Evolutionary conservation across 768 basidiomycete genomes (phyloP).

Genomic region (Phaeotremella skinneri): DNA sequence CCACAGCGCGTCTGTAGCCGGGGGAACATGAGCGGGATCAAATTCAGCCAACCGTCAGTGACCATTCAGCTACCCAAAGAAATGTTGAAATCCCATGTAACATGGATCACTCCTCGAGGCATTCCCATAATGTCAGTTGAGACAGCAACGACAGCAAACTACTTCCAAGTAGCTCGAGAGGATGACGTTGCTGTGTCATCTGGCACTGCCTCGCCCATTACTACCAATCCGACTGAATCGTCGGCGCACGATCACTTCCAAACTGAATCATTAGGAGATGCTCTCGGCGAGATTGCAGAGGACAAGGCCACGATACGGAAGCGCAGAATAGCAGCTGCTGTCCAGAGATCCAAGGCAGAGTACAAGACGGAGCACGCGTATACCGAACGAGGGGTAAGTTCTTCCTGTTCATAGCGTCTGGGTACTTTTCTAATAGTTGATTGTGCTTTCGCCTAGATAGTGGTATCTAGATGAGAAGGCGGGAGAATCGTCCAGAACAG

Average conservation of each 20-base stretch:
- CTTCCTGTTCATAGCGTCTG: neutral
- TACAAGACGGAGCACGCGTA: constrained; percentile 41
- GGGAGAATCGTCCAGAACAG: constrained; percentile 9
- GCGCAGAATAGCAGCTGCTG: constrained; percentile 35
- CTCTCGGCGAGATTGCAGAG: neutral
- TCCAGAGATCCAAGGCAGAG: constrained; percentile 36
- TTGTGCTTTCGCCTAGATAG: constrained; percentile 7
- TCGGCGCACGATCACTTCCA: neutral
- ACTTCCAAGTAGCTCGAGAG: constrained; percentile 5
- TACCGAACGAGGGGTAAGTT: constrained; percentile 37
- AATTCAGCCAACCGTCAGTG: neutral
- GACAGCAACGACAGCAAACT: constrained; percentile 9
- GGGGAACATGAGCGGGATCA: neutral
- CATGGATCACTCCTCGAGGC: too few species aligned
- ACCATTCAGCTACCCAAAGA: neutral
- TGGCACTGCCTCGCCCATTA: neutral
- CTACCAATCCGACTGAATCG: neutral
- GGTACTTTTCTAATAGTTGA: neutral
- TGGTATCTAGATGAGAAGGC: constrained; percentile 10
- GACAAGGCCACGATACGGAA: constrained; percentile 18
- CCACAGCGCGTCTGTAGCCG: too few species aligned
- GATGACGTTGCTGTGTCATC: constrained; percentile 1
- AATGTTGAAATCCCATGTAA: too few species aligned
- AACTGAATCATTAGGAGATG: neutral
- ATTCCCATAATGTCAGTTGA: neutral